These are phyloP conservation scores for Candida krabiensis DNA, from an alignment of 805 yeast species.

Conservation along the genomic window DNA sequence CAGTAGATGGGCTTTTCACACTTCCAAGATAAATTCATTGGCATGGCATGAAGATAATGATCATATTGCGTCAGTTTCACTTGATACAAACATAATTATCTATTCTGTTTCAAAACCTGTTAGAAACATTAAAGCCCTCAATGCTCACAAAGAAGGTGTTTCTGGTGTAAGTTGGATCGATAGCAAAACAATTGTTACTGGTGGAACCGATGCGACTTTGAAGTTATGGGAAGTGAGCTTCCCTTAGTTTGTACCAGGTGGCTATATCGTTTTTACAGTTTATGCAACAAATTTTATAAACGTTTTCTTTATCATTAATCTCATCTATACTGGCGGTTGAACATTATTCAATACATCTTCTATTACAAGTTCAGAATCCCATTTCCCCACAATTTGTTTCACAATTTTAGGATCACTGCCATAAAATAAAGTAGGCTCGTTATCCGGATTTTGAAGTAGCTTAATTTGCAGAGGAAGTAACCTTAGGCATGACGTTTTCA, in stretches of 20 bases:
- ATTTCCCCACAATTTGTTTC: slow-evolving; percentile 39
- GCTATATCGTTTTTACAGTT: too few species aligned
- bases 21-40: slow-evolving; percentile 74
- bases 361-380: slow-evolving; percentile 49
- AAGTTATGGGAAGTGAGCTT: slow-evolving; percentile 63
- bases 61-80: slow-evolving; percentile 73
- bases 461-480: slow-evolving; percentile 48
- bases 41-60: slow-evolving; percentile 78
- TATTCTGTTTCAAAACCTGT: slow-evolving; percentile 80
- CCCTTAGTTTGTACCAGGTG: slow-evolving; percentile 2
- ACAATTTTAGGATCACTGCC: slow-evolving; percentile 52
- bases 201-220: slow-evolving; percentile 80
- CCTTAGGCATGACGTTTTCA: slow-evolving; percentile 48
- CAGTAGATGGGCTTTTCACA: slow-evolving; percentile 95
- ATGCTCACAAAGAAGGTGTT: slow-evolving; percentile 90
- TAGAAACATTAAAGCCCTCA: slow-evolving; percentile 68
- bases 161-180: slow-evolving; percentile 67
- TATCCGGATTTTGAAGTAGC: slow-evolving; percentile 31
- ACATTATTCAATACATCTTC: slow-evolving; percentile 53
- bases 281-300: too few species aligned
- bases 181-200: slow-evolving; percentile 54
- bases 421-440: slow-evolving; percentile 54
- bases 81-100: slow-evolving; percentile 78
- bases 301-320: too few species aligned
- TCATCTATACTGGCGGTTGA: slow-evolving; percentile 46